A percentile compares a stretch with the other conserved stretches of the same genome.
Conservation (phyloP, 371 early-diverging fungal species). For the Rhizopus microsporus region DNA sequence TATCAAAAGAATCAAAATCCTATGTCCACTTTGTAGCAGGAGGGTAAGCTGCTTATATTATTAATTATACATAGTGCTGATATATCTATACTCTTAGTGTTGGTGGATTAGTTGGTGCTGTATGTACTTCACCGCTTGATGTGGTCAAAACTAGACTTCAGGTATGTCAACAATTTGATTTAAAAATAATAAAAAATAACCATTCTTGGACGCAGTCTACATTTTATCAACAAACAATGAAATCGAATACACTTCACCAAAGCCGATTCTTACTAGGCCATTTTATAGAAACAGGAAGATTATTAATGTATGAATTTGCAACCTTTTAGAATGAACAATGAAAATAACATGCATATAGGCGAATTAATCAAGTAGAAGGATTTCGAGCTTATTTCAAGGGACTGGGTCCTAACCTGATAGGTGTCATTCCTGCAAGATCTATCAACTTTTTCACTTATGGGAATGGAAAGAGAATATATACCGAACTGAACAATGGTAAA, state of each 20-base stretch:
- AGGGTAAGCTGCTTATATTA: slow-evolving; percentile 51
- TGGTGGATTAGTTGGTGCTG: slow-evolving; percentile 78
- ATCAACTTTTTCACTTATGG: slow-evolving; percentile 92
- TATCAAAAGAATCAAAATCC: slow-evolving; percentile 23
- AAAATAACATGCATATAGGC: slow-evolving; percentile 31
- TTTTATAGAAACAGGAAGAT: slow-evolving; percentile 51
- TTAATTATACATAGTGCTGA: neutral
- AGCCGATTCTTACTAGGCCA: slow-evolving; percentile 38
- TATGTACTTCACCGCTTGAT: slow-evolving; percentile 86
- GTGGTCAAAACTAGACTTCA: slow-evolving; percentile 90
- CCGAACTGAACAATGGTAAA: slow-evolving; percentile 69
- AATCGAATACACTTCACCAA: slow-evolving; percentile 3
- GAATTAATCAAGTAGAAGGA: slow-evolving; percentile 81
- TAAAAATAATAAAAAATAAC: neutral
- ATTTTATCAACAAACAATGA: slow-evolving; percentile 29
- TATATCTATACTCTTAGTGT: slow-evolving; percentile 33
- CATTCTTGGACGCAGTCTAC: slow-evolving; percentile 19
- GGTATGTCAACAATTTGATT: slow-evolving; percentile 39
- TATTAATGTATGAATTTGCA: slow-evolving; percentile 47
- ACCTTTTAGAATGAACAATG: neutral
- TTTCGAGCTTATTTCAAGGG: slow-evolving; percentile 89
- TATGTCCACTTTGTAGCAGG: slow-evolving; percentile 82
- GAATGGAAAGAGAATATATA: slow-evolving; percentile 79
- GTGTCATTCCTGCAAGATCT: slow-evolving; percentile 92
- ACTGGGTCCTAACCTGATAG: slow-evolving; percentile 89